phyloP scores from a whole-genome alignment of 345 rosid genomes.

The Arabidopsis suecica region DNA sequence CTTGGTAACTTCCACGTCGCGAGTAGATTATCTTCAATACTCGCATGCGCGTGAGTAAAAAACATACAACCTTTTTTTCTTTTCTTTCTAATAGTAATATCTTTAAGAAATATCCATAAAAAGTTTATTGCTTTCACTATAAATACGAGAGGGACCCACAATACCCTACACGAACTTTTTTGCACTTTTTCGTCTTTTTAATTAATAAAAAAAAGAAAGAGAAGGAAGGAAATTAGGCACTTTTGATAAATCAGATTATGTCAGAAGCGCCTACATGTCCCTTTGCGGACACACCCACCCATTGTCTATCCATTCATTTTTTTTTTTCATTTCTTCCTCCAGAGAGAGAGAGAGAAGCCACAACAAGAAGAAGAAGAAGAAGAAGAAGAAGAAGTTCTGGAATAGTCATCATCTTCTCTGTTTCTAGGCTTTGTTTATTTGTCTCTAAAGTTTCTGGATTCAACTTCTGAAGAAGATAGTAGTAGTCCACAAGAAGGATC shows the following conservation, averaged over 20 bases:
- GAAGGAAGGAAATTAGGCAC: conserved; percentile 38
- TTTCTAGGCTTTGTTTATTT: conserved; percentile 40
- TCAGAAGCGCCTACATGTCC: conserved; percentile 49
- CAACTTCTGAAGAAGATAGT: conserved; percentile 12
- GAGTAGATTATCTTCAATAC: not conserved
- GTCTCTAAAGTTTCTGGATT: not conserved
- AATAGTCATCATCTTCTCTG: conserved; percentile 17
- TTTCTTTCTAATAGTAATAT: too few species aligned
- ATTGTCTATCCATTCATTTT: conserved; percentile 51
- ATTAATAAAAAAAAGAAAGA: too few species aligned
- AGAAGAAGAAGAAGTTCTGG: conserved; percentile 16
- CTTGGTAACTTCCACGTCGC: conserved; percentile 27
- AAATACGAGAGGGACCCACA: conserved; percentile 66
- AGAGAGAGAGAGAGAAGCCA: conserved; percentile 8
- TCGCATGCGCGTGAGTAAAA: conserved; percentile 15
- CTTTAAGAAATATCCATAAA: not conserved
- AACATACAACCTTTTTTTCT: not conserved
- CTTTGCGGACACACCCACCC: conserved; percentile 56
- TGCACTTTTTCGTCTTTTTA: conserved; percentile 14
- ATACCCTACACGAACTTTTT: conserved; percentile 32
- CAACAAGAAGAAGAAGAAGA: not conserved
- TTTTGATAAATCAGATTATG: conserved; percentile 58
- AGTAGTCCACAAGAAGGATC: conserved; percentile 8
- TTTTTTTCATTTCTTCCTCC: not conserved
- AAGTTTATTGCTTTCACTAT: conserved; percentile 46